Percentiles rank a stretch among this genome's conserved stretches.
phyloP scores from a whole-genome alignment of 2,329 filamentous ascomycete genomes.

The Epicoccum nigrum region DNA sequence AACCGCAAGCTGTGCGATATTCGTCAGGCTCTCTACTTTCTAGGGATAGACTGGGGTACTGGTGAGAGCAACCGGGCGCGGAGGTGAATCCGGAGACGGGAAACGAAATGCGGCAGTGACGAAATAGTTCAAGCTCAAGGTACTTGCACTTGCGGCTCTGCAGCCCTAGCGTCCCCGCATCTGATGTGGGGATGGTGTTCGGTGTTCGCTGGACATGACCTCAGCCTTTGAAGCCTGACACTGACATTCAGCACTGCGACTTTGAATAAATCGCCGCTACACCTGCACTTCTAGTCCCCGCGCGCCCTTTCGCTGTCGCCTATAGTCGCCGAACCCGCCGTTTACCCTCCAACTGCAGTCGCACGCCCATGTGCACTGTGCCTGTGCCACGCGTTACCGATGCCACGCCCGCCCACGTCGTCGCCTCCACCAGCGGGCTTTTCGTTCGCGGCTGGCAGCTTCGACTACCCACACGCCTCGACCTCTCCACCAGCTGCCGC shows the following conservation, averaged over 20 bases:
- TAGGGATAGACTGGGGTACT: no score
- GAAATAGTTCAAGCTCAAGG: slow-evolving; percentile 7
- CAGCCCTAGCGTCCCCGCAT: slow-evolving; percentile 10
- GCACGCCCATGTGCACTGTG: slow-evolving; percentile 20
- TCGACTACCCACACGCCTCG: slow-evolving; percentile 55
- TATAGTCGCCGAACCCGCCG: neutral
- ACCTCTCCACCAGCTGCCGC: slow-evolving; percentile 26
- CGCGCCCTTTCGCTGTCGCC: neutral
- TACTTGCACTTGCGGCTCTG: slow-evolving; percentile 27
- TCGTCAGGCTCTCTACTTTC: no score
- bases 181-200: slow-evolving; percentile 3
- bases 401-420: slow-evolving; percentile 39
- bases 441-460: slow-evolving; percentile 47
- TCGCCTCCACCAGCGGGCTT: slow-evolving; percentile 37
- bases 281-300: no score
- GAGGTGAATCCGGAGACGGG: slow-evolving; percentile 12
- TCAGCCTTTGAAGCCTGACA: neutral
- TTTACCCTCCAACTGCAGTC: neutral
- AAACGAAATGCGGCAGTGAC: slow-evolving; percentile 10
- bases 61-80: neutral
- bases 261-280: neutral
- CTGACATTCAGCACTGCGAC: no score
- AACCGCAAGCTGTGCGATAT: no score
- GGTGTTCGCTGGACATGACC: slow-evolving; percentile 1
- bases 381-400: slow-evolving; percentile 32